Conservation (phyloP, 2,329 filamentous ascomycete species). For the Falciphora oryzae region DNA sequence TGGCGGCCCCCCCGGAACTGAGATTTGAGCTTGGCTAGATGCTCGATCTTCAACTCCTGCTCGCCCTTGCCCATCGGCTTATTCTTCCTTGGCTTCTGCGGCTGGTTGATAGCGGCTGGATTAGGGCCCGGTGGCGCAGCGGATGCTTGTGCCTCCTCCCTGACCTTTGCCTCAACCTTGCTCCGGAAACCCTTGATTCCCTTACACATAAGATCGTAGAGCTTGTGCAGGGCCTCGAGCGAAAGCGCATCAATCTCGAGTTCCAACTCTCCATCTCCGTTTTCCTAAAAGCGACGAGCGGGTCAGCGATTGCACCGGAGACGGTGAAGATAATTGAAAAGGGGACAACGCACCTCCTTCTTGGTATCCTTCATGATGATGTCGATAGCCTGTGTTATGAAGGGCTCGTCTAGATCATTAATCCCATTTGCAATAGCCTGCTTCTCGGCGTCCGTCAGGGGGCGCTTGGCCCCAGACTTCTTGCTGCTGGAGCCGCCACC, state of each 20-base stretch:
- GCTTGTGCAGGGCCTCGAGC: constrained; percentile 47
- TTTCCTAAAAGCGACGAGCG: constrained; percentile 35
- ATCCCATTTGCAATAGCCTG: constrained; percentile 85
- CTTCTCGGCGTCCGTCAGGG: constrained; percentile 75
- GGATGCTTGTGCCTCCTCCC: constrained; percentile 22
- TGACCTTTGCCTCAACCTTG: constrained; percentile 22
- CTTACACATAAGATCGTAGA: constrained; percentile 39
- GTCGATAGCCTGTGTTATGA: constrained; percentile 73
- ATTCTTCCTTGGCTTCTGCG: constrained; percentile 61
- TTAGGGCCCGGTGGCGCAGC: constrained; percentile 17
- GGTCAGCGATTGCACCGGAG: constrained; percentile 4
- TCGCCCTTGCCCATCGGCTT: constrained; percentile 71
- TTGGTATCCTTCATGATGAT: constrained; percentile 86
- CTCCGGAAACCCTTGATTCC: constrained; percentile 31
- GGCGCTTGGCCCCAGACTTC: constrained; percentile 48
- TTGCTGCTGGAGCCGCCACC: constrained; percentile 31
- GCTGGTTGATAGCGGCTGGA: constrained; percentile 22
- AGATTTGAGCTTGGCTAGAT: constrained; percentile 55
- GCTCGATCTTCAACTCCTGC: constrained; percentile 61
- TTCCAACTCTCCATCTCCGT: constrained; percentile 53
- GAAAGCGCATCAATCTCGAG: constrained; percentile 54
- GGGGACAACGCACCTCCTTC: constrained; percentile 53
- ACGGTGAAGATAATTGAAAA: neutral
- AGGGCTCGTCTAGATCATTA: constrained; percentile 69
- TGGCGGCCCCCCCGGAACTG: constrained; percentile 33